Percentiles rank a stretch among this genome's conserved stretches.
Conservation (phyloP, 495 filamentous ascomycete species). For the Penicilliopsis zonata region DNA sequence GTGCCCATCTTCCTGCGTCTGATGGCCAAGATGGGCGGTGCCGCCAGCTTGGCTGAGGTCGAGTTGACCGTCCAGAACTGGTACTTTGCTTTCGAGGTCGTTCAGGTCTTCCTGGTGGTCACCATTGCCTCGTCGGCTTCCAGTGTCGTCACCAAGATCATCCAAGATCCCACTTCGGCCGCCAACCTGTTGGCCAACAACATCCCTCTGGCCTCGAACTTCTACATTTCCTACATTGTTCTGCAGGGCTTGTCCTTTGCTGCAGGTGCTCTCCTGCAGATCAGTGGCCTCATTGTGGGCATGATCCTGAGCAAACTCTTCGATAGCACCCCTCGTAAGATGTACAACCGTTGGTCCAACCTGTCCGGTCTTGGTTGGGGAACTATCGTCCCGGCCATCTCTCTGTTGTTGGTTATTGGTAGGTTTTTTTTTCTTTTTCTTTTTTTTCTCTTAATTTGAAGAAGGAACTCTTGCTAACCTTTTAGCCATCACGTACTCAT, state of each 20-base stretch:
- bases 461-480: constrained; percentile 3
- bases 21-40: constrained; percentile 69
- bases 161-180: constrained; percentile 45
- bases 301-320: constrained; percentile 64
- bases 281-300: constrained; percentile 66
- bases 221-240: constrained; percentile 93
- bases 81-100: constrained; percentile 90
- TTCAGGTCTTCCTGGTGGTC: constrained; percentile 87
- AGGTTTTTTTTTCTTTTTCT: constrained; percentile 7
- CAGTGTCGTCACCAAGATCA: constrained; percentile 45
- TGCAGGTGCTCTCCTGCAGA: constrained; percentile 61
- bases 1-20: constrained; percentile 75
- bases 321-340: constrained; percentile 62
- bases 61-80: constrained; percentile 84
- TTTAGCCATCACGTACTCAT: constrained; percentile 70
- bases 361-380: constrained; percentile 69
- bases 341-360: constrained; percentile 54
- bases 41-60: constrained; percentile 61
- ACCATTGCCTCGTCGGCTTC: constrained; percentile 63
- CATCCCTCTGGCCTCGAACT: constrained; percentile 75
- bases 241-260: constrained; percentile 84
- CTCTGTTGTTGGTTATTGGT: constrained; percentile 71
- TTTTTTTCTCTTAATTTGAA: not conserved
- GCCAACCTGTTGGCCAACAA: constrained; percentile 58
- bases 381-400: constrained; percentile 76